These are phyloP conservation scores for Lactuca sativa DNA, from an alignment of 129 eudicot species.

Conservation along the genomic window DNA sequence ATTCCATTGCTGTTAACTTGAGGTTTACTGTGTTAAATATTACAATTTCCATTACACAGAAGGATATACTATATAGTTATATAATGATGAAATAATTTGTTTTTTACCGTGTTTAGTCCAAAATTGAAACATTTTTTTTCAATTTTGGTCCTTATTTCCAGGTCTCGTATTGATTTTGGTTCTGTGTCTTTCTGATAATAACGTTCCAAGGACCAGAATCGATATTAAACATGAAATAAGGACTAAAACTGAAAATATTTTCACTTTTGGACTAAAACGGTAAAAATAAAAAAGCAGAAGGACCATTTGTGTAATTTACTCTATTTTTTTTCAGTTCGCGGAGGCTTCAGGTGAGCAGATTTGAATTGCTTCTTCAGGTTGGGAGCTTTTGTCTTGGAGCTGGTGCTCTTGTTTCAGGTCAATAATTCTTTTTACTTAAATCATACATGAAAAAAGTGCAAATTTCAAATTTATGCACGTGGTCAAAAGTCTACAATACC, in stretches of 20 bases:
- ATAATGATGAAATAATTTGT: not conserved
- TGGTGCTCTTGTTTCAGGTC: conserved; percentile 96
- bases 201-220: not conserved
- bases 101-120: not conserved
- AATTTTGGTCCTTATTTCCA: not conserved
- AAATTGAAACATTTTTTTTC: too few species aligned
- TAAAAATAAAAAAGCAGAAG: not conserved
- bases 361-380: conserved; percentile 96
- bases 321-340: conserved; percentile 62
- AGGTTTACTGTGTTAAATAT: conserved; percentile 44
- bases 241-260: not conserved
- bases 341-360: conserved; percentile 96
- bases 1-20: conserved; percentile 89
- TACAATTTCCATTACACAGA: not conserved
- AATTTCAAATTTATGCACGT: not conserved
- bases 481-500: not conserved
- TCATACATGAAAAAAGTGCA: conserved; percentile 5
- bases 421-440: conserved; percentile 2
- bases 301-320: not conserved
- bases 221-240: not conserved
- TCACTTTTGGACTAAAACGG: not conserved
- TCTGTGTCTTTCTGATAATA: not conserved
- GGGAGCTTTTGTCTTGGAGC: conserved; percentile 89
- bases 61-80: not conserved
- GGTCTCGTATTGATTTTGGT: not conserved